A percentile compares a stretch with the other conserved stretches of the same genome.
These are phyloP conservation scores for Calocera cornea DNA, from an alignment of 768 basidiomycete genomes.

Conservation along the genomic window DNA sequence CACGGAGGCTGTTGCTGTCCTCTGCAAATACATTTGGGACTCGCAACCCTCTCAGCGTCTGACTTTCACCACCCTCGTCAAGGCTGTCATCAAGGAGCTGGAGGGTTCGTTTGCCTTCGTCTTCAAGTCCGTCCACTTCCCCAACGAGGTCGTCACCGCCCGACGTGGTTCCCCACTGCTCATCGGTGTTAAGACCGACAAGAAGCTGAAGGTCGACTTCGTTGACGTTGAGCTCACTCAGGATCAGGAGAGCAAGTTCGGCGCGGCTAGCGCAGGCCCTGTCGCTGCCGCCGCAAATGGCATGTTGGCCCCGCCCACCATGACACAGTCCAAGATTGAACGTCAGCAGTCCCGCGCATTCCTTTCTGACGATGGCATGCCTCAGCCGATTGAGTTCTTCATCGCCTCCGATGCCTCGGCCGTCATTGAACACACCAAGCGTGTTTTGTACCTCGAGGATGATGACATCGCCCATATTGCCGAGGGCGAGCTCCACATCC, in stretches of 20 bases:
- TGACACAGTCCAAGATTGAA: slow-evolving; percentile 48
- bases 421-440: slow-evolving; percentile 96
- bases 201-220: slow-evolving; percentile 99
- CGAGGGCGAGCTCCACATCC: slow-evolving; percentile 95
- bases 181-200: slow-evolving; percentile 98
- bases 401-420: slow-evolving; percentile 95
- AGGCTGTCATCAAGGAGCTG: slow-evolving; percentile 90
- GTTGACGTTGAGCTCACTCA: slow-evolving; percentile 93
- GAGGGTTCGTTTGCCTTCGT: slow-evolving; percentile 99
- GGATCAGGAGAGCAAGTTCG: slow-evolving; percentile 32
- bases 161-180: slow-evolving; percentile 93
- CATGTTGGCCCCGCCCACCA: slow-evolving; percentile 53
- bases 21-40: slow-evolving; percentile 93
- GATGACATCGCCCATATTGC: slow-evolving; percentile 97
- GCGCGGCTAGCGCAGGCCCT: slow-evolving; percentile 23
- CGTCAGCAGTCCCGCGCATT: slow-evolving; percentile 95
- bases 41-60: slow-evolving; percentile 73
- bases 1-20: slow-evolving; percentile 92
- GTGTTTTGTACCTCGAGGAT: slow-evolving; percentile 95
- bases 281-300: slow-evolving; percentile 30
- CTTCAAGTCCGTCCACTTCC: slow-evolving; percentile 93
- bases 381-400: slow-evolving; percentile 98
- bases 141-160: slow-evolving; percentile 88
- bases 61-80: slow-evolving; percentile 82
- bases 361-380: slow-evolving; percentile 95